A percentile compares a stretch with the other conserved stretches of the same genome.
Evolutionary conservation across 768 basidiomycete species (phyloP).

Genomic region (Imleria badia): DNA sequence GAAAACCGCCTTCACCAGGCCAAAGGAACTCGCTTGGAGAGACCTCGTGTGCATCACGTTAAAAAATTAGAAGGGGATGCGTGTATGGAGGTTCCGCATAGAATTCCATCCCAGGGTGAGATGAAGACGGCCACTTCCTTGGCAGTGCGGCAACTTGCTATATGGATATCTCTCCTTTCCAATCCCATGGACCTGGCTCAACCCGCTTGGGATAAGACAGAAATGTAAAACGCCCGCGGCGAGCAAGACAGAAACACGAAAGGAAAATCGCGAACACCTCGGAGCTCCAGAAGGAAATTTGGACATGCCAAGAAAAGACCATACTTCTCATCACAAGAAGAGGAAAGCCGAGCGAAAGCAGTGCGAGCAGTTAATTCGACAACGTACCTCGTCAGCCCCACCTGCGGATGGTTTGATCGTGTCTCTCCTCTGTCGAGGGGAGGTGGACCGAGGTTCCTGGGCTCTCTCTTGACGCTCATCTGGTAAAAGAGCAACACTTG

Average conservation of each 20-base stretch:
- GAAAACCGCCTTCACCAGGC: neutral
- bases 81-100: neutral
- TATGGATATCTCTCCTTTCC: neutral
- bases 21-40: neutral
- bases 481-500: conserved; percentile 48
- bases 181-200: neutral
- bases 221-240: neutral
- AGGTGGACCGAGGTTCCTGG: neutral
- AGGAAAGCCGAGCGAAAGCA: neutral
- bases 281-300: neutral
- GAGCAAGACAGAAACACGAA: neutral
- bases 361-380: neutral
- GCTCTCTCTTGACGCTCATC: conserved; percentile 38
- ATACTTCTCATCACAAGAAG: neutral
- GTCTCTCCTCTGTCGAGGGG: conserved; percentile 18
- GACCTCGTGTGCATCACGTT: neutral
- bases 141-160: neutral
- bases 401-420: conserved; percentile 9
- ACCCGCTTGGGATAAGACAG: neutral
- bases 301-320: neutral
- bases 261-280: neutral
- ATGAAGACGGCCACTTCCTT: neutral
- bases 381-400: conserved; percentile 15
- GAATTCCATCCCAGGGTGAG: neutral
- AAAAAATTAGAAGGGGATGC: no score